Evolutionary conservation across 2,329 filamentous ascomycete species (phyloP).

Genomic region (Colletotrichum sp.): DNA sequence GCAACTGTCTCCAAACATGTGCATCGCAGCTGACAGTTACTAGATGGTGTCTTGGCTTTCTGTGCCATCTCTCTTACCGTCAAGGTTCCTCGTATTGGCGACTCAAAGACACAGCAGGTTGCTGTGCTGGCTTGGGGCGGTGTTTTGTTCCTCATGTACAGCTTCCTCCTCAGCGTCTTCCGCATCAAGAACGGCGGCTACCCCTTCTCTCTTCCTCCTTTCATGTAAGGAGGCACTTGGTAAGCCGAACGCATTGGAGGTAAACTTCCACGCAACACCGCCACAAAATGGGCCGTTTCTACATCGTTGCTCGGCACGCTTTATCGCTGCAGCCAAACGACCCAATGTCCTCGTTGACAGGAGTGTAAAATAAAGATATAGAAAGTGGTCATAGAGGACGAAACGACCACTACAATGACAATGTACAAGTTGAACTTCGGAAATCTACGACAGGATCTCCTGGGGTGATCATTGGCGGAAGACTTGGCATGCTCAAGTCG

Average conservation of each 20-base stretch:
- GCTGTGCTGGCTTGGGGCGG: conserved; percentile 81
- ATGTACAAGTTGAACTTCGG: not conserved
- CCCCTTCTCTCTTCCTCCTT: conserved; percentile 92
- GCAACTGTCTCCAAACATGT: not conserved
- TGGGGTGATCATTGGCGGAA: not conserved
- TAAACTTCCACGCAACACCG: not conserved
- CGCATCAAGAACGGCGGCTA: conserved; percentile 94
- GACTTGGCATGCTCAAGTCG: not conserved
- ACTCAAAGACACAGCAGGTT: conserved; percentile 79
- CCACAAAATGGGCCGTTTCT: not conserved
- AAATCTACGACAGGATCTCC: not conserved
- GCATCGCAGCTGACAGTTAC: conserved; percentile 48
- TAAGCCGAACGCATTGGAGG: not conserved
- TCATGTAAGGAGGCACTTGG: conserved; percentile 56
- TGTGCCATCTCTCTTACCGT: conserved; percentile 88
- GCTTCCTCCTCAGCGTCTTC: conserved; percentile 93
- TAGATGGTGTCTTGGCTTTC: conserved; percentile 78
- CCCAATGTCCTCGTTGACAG: not conserved
- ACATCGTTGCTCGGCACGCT: not conserved
- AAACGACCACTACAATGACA: not conserved
- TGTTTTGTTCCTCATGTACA: conserved; percentile 84
- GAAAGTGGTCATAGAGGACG: not conserved
- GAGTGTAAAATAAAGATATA: conserved; percentile 6
- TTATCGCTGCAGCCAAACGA: not conserved
- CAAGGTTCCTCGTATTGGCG: conserved; percentile 88